A percentile compares a stretch with the other conserved stretches of the same genome.
Conservation (phyloP, 495 filamentous ascomycete species). For the Physcia stellaris region DNA sequence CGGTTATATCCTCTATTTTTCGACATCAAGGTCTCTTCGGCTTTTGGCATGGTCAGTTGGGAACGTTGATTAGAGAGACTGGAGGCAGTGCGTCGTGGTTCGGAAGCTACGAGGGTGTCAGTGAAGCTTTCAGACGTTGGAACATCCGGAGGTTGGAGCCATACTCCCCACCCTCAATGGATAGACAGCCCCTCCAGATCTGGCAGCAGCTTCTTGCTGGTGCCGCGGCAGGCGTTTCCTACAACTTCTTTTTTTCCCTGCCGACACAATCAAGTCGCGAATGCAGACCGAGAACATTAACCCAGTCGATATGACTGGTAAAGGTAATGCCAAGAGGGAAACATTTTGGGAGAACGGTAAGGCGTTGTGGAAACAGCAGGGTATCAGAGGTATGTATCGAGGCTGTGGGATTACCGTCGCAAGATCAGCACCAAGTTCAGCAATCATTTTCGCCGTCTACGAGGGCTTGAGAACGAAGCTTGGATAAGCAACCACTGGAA, state of each 20-base stretch:
- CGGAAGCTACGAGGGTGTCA: slow-evolving; percentile 71
- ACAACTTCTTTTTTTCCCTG: slow-evolving; percentile 97
- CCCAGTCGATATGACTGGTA: slow-evolving; percentile 11
- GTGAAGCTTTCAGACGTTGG: slow-evolving; percentile 1
- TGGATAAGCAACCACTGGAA: no score
- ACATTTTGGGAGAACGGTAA: slow-evolving; percentile 57
- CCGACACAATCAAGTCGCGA: slow-evolving; percentile 89
- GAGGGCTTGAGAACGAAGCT: slow-evolving; percentile 65
- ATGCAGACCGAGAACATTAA: slow-evolving; percentile 82
- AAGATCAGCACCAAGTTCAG: slow-evolving; percentile 82
- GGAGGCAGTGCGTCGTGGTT: slow-evolving; percentile 95
- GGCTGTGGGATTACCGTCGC: slow-evolving; percentile 90
- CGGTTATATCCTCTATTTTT: slow-evolving; percentile 61
- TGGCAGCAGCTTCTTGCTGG: slow-evolving; percentile 76
- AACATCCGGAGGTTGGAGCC: slow-evolving; percentile 6
- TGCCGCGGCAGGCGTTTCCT: slow-evolving; percentile 82
- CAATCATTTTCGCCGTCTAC: slow-evolving; percentile 90
- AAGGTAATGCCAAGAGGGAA: slow-evolving; percentile 1
- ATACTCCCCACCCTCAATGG: not conserved
- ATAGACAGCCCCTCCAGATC: slow-evolving; percentile 37
- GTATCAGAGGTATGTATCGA: slow-evolving; percentile 72
- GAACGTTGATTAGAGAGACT: slow-evolving; percentile 86
- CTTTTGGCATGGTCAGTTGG: slow-evolving; percentile 91
- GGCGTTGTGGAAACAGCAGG: slow-evolving; percentile 66
- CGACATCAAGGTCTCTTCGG: slow-evolving; percentile 66